phyloP scores from a whole-genome alignment of 2,329 filamentous ascomycete genomes.

The Cladosporium halotolerans region DNA sequence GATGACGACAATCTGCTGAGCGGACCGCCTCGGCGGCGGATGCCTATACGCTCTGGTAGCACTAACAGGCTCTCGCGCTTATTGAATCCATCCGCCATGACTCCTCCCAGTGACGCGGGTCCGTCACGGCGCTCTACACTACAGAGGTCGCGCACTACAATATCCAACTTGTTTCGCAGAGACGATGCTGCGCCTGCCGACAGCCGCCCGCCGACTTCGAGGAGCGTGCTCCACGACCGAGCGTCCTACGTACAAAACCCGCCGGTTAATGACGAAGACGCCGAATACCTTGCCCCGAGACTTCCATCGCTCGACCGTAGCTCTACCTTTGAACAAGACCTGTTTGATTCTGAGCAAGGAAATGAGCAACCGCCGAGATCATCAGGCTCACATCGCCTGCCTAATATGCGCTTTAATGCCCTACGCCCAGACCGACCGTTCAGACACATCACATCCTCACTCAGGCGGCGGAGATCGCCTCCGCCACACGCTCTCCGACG shows the following conservation, averaged over 20 bases:
- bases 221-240: constrained; percentile 20
- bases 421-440: constrained; percentile 31
- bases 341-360: constrained; percentile 23
- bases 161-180: constrained; percentile 11
- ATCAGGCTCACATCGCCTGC: constrained; percentile 24
- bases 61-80: constrained; percentile 27
- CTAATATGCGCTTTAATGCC: constrained; percentile 23
- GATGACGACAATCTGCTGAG: constrained; percentile 7
- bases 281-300: constrained; percentile 22
- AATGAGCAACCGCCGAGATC: constrained; percentile 20
- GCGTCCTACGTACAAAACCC: constrained; percentile 21
- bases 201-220: constrained; percentile 7
- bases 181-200: neutral
- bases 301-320: constrained; percentile 29
- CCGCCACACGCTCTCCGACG: constrained; percentile 17
- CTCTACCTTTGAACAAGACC: constrained; percentile 31
- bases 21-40: constrained; percentile 7
- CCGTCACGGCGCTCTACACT: constrained; percentile 11
- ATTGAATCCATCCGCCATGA: constrained; percentile 20
- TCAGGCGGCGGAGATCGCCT: constrained; percentile 50
- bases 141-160: constrained; percentile 11
- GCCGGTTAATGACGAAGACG: constrained; percentile 13
- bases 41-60: constrained; percentile 14
- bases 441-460: constrained; percentile 38
- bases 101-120: constrained; percentile 8